Conservation (phyloP, 345 rosid genomes). For the Adansonia digitata region DNA sequence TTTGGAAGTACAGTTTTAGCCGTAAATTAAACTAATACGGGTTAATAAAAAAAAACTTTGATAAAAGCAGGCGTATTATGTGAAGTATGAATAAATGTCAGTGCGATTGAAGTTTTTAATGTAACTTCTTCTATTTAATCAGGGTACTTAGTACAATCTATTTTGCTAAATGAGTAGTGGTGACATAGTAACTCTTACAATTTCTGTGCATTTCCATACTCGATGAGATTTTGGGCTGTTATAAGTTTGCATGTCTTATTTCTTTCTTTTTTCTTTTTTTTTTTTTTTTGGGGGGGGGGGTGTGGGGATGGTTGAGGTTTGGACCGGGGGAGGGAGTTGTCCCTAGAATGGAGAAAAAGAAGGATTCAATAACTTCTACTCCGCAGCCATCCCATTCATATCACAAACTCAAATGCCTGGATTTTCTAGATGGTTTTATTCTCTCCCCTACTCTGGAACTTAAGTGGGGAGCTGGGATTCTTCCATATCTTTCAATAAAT, state of each 20-base stretch:
- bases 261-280: background rate
- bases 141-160: background rate
- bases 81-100: background rate
- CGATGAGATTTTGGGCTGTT: background rate
- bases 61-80: background rate
- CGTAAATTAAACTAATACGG: background rate
- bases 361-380: background rate
- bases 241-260: background rate
- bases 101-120: background rate
- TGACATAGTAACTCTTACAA: background rate
- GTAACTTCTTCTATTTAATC: background rate
- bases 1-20: background rate
- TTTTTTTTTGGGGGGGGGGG: background rate
- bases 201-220: background rate
- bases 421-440: background rate
- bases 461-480: background rate
- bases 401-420: background rate
- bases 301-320: background rate
- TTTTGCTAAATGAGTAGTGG: background rate
- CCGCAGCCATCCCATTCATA: background rate
- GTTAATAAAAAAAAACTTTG: background rate
- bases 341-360: too few relatives aligned
- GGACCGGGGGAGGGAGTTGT: background rate
- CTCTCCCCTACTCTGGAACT: background rate
- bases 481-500: background rate